Percentiles rank a stretch among this genome's conserved stretches.
Evolutionary conservation across 805 yeast species (phyloP).

Genomic region (Sugiyamaella americana): DNA sequence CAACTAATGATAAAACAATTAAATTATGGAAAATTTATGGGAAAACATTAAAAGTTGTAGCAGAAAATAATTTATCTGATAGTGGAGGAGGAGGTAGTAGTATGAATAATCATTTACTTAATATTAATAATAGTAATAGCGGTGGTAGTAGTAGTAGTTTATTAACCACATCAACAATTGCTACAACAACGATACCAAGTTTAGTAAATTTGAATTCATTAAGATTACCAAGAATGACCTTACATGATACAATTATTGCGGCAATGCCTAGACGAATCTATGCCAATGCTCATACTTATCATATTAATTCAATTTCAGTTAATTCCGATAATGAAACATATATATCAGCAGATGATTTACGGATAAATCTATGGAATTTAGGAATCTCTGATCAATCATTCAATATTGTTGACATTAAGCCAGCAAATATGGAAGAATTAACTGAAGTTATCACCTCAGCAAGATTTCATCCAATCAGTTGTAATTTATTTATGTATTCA

Average conservation of each 20-base stretch:
- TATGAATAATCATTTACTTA: conserved; percentile 76
- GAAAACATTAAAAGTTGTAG: conserved; percentile 82
- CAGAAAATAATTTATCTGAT: conserved; percentile 78
- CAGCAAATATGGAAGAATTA: conserved; percentile 96
- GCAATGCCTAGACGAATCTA: conserved; percentile 90
- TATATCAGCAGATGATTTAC: conserved; percentile 84
- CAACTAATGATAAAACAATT: conserved; percentile 97
- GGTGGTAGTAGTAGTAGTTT: not conserved
- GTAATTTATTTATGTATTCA: conserved; percentile 92
- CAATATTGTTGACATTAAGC: conserved; percentile 96
- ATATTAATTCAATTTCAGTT: conserved; percentile 89
- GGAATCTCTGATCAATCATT: conserved; percentile 92
- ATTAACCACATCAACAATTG: conserved; percentile 4
- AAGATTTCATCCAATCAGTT: conserved; percentile 88
- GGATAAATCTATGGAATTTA: conserved; percentile 93
- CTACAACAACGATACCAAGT: conserved; percentile 13
- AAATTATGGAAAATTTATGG: conserved; percentile 96
- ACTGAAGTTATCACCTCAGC: conserved; percentile 97
- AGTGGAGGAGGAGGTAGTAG: conserved; percentile 14
- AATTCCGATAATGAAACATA: conserved; percentile 96
- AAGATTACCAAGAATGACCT: conserved; percentile 79
- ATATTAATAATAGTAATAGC: conserved; percentile 25
- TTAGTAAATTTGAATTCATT: conserved; percentile 38
- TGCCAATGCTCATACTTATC: conserved; percentile 97
- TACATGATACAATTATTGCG: conserved; percentile 91